These are phyloP conservation scores for Apiotrichum laibachii DNA, from an alignment of 1,284 basidiomycete genomes.

Conservation along the genomic window DNA sequence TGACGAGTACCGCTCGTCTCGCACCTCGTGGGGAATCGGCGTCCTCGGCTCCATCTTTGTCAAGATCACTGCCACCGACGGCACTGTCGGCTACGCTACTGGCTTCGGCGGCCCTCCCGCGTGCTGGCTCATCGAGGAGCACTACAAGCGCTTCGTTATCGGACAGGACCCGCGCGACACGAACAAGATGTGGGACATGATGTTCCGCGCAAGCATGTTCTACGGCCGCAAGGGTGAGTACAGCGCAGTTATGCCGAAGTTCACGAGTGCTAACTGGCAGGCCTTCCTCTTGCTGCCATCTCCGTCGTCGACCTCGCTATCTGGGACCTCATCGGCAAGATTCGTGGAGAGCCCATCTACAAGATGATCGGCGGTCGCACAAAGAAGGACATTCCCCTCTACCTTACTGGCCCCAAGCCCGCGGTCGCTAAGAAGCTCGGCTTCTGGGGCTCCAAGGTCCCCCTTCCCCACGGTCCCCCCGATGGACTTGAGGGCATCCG, in stretches of 20 bases:
- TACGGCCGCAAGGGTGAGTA: slow-evolving; percentile 55
- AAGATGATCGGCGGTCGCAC: slow-evolving; percentile 59
- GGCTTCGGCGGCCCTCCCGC: slow-evolving; percentile 58
- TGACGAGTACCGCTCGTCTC: slow-evolving; percentile 54
- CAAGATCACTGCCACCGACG: slow-evolving; percentile 56
- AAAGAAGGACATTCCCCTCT: slow-evolving; percentile 56
- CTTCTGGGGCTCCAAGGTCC: slow-evolving; percentile 58
- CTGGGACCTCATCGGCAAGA: slow-evolving; percentile 59
- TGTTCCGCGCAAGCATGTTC: slow-evolving; percentile 55
- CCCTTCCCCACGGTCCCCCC: slow-evolving; percentile 55
- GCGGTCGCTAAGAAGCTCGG: slow-evolving; percentile 55
- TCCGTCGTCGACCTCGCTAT: slow-evolving; percentile 58
- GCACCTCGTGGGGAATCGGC: slow-evolving; percentile 54
- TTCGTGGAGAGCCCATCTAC: slow-evolving; percentile 58
- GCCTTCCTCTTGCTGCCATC: slow-evolving; percentile 55
- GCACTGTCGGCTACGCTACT: slow-evolving; percentile 56
- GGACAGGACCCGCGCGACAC: slow-evolving; percentile 57
- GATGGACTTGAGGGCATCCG: slow-evolving; percentile 55
- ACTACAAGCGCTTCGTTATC: slow-evolving; percentile 57
- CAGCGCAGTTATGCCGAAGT: neutral
- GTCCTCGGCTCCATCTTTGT: slow-evolving; percentile 56
- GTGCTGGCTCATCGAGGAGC: slow-evolving; percentile 59
- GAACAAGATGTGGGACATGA: slow-evolving; percentile 56
- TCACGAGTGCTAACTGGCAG: slow-evolving; percentile 23
- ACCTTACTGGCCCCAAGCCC: slow-evolving; percentile 57